Conservation (phyloP, 345 rosid genomes). For the Aquilaria malaccensis region DNA sequence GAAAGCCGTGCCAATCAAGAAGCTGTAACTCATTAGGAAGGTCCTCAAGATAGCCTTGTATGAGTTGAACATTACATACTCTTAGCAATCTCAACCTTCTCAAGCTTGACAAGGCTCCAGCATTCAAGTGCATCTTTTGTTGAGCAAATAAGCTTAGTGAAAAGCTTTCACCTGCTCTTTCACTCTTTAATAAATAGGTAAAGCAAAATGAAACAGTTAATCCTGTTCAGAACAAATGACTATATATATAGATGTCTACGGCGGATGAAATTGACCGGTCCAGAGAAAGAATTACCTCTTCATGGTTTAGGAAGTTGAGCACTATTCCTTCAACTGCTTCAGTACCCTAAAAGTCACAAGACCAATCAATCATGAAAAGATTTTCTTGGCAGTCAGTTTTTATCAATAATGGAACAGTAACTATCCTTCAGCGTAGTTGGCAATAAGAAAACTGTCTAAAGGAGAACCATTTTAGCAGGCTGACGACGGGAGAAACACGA, state of each 20-base stretch:
- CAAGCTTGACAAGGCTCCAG: slow-evolving; percentile 5
- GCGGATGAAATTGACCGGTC: too few relatives aligned
- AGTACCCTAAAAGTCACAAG: neutral
- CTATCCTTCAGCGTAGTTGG: neutral
- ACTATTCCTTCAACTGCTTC: neutral
- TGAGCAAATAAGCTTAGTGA: neutral
- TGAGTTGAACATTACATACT: neutral
- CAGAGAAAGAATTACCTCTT: too few relatives aligned
- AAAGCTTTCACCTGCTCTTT: too few relatives aligned
- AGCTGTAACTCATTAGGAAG: slow-evolving; percentile 1
- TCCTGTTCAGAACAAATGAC: too few relatives aligned
- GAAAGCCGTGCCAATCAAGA: slow-evolving; percentile 9
- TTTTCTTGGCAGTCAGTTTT: too few relatives aligned
- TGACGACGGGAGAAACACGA: neutral
- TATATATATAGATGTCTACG: too few relatives aligned
- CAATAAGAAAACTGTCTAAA: neutral
- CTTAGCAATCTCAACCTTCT: slow-evolving; percentile 8
- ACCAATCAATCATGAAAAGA: too few relatives aligned
- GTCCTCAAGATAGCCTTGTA: neutral
- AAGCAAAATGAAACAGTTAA: too few relatives aligned
- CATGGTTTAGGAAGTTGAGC: neutral
- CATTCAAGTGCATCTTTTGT: neutral
- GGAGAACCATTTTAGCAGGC: too few relatives aligned
- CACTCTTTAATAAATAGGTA: too few relatives aligned
- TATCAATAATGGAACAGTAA: too few relatives aligned